Percentiles rank a stretch among this genome's conserved stretches.
These are phyloP conservation scores for Macrophomina tecta DNA, from an alignment of 2,329 filamentous ascomycete genomes.

Conservation along the genomic window DNA sequence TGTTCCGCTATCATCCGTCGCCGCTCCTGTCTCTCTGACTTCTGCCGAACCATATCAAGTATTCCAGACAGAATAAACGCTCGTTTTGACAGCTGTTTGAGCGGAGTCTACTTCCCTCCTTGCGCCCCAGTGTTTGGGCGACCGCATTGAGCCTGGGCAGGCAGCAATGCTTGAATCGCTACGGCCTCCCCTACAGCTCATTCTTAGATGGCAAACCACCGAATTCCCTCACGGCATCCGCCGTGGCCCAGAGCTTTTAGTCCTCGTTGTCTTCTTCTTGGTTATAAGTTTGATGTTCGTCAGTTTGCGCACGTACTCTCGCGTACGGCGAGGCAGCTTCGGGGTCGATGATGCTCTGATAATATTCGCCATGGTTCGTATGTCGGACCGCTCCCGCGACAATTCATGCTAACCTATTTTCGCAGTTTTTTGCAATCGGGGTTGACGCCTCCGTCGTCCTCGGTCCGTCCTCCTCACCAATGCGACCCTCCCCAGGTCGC, in stretches of 20 bases:
- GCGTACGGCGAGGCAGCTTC: background rate
- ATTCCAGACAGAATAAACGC: background rate
- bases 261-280: background rate
- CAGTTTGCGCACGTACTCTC: background rate
- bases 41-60: background rate
- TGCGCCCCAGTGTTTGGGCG: background rate
- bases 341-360: slow-evolving; percentile 24
- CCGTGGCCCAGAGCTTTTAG: background rate
- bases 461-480: background rate
- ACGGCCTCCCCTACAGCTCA: slow-evolving; percentile 15
- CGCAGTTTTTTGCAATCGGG: slow-evolving; percentile 10
- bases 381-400: too few relatives aligned
- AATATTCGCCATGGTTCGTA: slow-evolving; percentile 13
- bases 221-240: slow-evolving; percentile 17
- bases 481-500: background rate
- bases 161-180: slow-evolving; percentile 12
- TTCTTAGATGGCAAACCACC: slow-evolving; percentile 15
- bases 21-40: background rate
- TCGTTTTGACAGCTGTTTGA: background rate
- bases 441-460: slow-evolving; percentile 12
- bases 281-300: background rate
- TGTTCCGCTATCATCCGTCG: background rate
- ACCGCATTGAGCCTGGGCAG: background rate
- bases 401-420: background rate
- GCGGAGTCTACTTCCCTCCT: too few relatives aligned